Conservation (phyloP, 2,329 filamentous ascomycete genomes). For the Fusarium neocosmosporiellum region DNA sequence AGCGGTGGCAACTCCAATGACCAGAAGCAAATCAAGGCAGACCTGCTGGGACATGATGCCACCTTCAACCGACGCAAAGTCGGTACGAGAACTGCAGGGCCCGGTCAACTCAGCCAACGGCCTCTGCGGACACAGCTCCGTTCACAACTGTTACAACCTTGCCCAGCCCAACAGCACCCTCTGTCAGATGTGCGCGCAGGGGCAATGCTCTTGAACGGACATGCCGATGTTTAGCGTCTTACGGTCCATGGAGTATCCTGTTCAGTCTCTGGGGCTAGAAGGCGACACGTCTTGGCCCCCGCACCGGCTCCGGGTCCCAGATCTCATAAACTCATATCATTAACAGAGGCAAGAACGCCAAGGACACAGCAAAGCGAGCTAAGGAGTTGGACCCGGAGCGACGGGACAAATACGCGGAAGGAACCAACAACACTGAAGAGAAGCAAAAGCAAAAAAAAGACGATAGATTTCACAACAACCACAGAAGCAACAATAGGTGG, state of each 20-base stretch:
- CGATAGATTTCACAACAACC: not conserved
- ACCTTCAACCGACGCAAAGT: slow-evolving; percentile 4
- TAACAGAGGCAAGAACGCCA: not conserved
- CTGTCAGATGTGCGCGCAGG: slow-evolving; percentile 41
- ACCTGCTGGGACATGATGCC: slow-evolving; percentile 1
- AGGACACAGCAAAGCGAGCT: not conserved
- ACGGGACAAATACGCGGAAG: slow-evolving; percentile 20
- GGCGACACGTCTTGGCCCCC: slow-evolving; percentile 1
- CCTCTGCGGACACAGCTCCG: slow-evolving; percentile 38
- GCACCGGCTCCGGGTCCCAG: not conserved
- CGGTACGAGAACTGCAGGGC: not conserved
- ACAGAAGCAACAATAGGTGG: not conserved
- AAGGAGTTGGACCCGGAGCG: slow-evolving; percentile 6
- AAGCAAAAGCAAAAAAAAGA: not conserved
- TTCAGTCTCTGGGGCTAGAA: not conserved
- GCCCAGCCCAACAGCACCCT: slow-evolving; percentile 31
- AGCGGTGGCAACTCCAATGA: slow-evolving; percentile 4
- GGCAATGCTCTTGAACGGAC: slow-evolving; percentile 35
- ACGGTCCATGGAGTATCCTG: not conserved
- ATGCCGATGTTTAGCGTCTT: not conserved
- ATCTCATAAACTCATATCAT: not conserved
- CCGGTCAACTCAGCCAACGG: slow-evolving; percentile 38
- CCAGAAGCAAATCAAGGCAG: not conserved
- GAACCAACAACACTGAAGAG: not conserved
- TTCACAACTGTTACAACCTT: slow-evolving; percentile 39